Conservation (phyloP, 371 early-diverging fungal genomes). For the Mortierella sp. region DNA sequence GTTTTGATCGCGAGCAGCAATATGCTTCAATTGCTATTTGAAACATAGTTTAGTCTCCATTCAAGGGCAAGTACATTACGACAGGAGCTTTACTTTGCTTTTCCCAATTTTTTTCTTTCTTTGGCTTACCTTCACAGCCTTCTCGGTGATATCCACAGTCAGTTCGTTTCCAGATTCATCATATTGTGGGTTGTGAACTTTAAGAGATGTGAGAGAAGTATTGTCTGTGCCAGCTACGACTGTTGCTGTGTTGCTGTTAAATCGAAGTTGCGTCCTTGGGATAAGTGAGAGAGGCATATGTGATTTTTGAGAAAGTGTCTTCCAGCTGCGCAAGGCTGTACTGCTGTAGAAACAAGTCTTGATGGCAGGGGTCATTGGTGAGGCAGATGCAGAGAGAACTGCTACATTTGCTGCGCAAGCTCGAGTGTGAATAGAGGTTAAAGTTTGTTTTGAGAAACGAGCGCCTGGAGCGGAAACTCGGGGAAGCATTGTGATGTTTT, state of each 20-base stretch:
- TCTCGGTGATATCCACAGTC: constrained; percentile 47
- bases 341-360: background rate
- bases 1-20: constrained; percentile 71
- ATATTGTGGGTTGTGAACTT: constrained; percentile 41
- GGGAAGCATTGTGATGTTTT: background rate
- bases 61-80: background rate
- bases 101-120: too few relatives aligned
- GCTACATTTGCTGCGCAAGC: constrained; percentile 21
- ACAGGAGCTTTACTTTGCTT: background rate
- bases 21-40: constrained; percentile 74
- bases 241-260: constrained; percentile 24
- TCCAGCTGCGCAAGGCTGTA: background rate
- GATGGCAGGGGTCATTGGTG: background rate
- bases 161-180: constrained; percentile 51
- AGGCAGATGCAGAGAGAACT: background rate
- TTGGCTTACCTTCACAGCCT: constrained; percentile 46
- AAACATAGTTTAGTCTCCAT: background rate
- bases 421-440: constrained; percentile 6
- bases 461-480: background rate
- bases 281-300: background rate
- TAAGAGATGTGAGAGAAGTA: constrained; percentile 4
- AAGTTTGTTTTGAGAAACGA: background rate
- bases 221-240: background rate
- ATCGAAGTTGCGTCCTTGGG: constrained; percentile 10
- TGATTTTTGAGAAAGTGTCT: background rate